Evolutionary conservation across 2,329 filamentous ascomycete species (phyloP).

Genomic region (Claviceps pusilla): DNA sequence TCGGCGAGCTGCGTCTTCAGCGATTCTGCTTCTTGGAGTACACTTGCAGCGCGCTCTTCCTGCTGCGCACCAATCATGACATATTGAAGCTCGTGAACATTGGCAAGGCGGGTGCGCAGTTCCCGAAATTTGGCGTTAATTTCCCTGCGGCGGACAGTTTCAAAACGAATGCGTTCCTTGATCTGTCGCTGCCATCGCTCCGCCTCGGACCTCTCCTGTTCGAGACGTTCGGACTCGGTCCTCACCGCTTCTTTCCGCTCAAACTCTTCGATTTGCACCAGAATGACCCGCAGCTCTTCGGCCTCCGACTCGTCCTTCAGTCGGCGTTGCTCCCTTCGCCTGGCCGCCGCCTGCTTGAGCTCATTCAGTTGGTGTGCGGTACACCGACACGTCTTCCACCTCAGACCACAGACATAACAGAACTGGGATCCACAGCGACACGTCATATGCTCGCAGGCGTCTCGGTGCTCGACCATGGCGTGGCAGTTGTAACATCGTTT

Average conservation of each 20-base stretch:
- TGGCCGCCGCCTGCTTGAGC: conserved; percentile 23
- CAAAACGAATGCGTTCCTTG: conserved; percentile 23
- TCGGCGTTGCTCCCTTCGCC: conserved; percentile 19
- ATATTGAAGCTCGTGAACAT: conserved; percentile 29
- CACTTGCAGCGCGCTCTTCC: conserved; percentile 17
- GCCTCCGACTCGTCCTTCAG: conserved; percentile 20
- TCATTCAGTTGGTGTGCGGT: conserved; percentile 28
- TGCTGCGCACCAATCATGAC: conserved; percentile 23
- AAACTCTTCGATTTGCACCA: conserved; percentile 32
- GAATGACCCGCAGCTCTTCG: conserved; percentile 22
- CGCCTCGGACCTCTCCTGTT: conserved; percentile 22
- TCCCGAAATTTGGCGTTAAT: conserved; percentile 25
- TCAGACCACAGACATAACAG: conserved; percentile 62
- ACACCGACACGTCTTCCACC: conserved; percentile 62
- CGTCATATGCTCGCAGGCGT: conserved; percentile 78
- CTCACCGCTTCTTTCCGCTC: conserved; percentile 30
- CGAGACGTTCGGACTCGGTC: conserved; percentile 23
- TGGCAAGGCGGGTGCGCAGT: conserved; percentile 21
- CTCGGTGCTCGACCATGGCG: conserved; percentile 59
- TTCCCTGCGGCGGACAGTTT: conserved; percentile 24
- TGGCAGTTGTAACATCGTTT: conserved; percentile 54
- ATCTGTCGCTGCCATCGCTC: conserved; percentile 23
- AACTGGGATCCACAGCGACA: conserved; percentile 70
- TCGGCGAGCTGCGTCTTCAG: conserved; percentile 17
- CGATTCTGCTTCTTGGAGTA: conserved; percentile 11